phyloP scores from a whole-genome alignment of 495 filamentous ascomycete species.

The Staphylotrichum tortipilum region DNA sequence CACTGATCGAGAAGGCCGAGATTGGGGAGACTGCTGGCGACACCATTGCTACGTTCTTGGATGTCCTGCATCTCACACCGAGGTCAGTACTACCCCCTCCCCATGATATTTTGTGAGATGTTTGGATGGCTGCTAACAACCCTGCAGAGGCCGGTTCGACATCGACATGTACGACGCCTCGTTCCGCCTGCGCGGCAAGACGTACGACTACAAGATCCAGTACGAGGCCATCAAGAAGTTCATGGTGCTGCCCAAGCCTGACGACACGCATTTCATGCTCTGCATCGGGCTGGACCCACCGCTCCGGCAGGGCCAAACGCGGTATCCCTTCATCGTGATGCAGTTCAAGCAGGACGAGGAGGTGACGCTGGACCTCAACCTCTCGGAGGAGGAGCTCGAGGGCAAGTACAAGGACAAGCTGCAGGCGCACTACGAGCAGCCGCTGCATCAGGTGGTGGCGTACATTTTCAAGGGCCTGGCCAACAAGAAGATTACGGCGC shows the following conservation, averaged over 20 bases:
- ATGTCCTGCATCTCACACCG: constrained; percentile 94
- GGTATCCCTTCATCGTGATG: constrained; percentile 99
- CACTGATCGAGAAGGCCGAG: constrained; percentile 96
- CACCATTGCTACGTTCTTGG: constrained; percentile 93
- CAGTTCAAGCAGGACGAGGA: constrained; percentile 98
- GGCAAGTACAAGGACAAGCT: constrained; percentile 86
- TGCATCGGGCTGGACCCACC: constrained; percentile 94
- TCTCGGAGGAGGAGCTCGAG: constrained; percentile 79
- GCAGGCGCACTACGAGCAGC: constrained; percentile 78
- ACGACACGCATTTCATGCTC: constrained; percentile 90
- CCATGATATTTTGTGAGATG: neutral
- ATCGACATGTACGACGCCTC: constrained; percentile 99
- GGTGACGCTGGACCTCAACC: constrained; percentile 91
- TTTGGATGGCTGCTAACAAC: constrained; percentile 29
- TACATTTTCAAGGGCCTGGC: constrained; percentile 90
- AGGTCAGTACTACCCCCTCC: constrained; percentile 60
- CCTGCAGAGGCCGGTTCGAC: constrained; percentile 87
- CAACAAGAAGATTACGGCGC: constrained; percentile 86
- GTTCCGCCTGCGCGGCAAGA: constrained; percentile 95
- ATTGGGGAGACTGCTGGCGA: constrained; percentile 97
- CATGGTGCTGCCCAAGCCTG: constrained; percentile 94
- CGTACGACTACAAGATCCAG: constrained; percentile 99
- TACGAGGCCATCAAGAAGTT: constrained; percentile 98
- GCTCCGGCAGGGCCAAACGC: constrained; percentile 91
- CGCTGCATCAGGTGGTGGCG: constrained; percentile 82